Conservation (phyloP, 202 grass and related monocot genomes). For the Cymbopogon flexuosus region DNA sequence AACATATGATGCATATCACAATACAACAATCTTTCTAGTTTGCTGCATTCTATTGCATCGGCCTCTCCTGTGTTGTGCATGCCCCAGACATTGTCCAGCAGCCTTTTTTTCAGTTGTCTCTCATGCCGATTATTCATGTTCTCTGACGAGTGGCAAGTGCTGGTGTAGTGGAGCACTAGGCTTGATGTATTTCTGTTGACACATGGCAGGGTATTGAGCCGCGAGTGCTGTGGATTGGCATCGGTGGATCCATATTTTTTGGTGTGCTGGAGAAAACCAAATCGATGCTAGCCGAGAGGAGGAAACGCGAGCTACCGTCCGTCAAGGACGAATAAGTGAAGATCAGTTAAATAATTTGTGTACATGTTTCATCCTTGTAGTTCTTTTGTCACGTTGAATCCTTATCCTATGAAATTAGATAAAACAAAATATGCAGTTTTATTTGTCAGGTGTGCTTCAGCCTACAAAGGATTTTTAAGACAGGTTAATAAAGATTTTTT, state of each 20-base stretch:
- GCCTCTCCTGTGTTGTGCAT: neutral
- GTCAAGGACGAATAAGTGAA: neutral
- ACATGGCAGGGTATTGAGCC: slow-evolving; percentile 66
- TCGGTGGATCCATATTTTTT: slow-evolving; percentile 92
- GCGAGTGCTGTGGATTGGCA: slow-evolving; percentile 85
- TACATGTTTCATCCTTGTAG: neutral
- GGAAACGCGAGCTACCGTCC: neutral
- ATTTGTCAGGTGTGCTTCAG: neutral
- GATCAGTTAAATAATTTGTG: neutral
- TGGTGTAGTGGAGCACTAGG: neutral
- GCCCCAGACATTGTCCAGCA: neutral
- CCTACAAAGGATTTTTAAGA: neutral
- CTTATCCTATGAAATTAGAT: neutral
- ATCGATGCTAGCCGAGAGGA: slow-evolving; percentile 53
- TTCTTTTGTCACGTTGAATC: neutral
- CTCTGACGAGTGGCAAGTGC: neutral
- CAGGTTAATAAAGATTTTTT: neutral
- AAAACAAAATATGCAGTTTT: neutral
- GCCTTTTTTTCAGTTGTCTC: neutral
- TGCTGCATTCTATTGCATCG: neutral
- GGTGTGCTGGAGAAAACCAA: slow-evolving; percentile 83
- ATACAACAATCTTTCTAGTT: neutral
- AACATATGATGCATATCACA: neutral
- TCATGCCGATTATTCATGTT: neutral
- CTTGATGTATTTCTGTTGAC: neutral